Evolutionary conservation across 2,329 filamentous ascomycete species (phyloP).

Genomic region (Neopestalotiopsis sp.): DNA sequence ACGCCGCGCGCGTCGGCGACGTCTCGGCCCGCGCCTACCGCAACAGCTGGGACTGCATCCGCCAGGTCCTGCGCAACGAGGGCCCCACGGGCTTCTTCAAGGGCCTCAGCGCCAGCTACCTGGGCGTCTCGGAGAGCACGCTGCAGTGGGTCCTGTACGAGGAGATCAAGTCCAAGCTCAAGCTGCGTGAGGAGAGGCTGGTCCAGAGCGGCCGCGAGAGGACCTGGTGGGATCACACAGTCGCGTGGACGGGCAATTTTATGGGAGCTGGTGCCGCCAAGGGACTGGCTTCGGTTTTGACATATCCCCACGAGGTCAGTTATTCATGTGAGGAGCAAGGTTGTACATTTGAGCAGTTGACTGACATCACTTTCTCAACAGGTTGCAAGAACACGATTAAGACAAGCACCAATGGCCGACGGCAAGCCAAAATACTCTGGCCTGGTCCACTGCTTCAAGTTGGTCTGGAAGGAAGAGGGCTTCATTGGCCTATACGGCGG

Average conservation of each 20-base stretch:
- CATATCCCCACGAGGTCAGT: conserved; percentile 89
- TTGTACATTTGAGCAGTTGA: neutral
- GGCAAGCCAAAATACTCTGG: conserved; percentile 86
- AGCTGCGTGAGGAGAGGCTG: conserved; percentile 64
- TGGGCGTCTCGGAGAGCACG: conserved; percentile 89
- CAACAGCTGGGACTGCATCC: conserved; percentile 87
- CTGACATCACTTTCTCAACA: conserved; percentile 32
- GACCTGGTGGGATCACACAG: conserved; percentile 73
- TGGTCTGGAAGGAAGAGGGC: conserved; percentile 88
- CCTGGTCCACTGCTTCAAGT: conserved; percentile 84
- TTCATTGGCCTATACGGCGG: conserved; percentile 87
- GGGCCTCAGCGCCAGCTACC: conserved; percentile 87
- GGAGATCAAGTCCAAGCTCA: conserved; percentile 81
- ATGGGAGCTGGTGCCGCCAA: conserved; percentile 84
- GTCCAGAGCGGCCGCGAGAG: conserved; percentile 64
- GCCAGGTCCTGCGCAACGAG: conserved; percentile 80
- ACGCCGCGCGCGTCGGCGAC: conserved; percentile 63
- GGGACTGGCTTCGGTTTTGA: conserved; percentile 79
- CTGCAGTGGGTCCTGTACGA: conserved; percentile 96
- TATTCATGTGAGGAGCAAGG: neutral
- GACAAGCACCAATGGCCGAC: conserved; percentile 78
- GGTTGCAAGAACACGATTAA: conserved; percentile 82
- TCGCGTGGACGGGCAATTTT: conserved; percentile 80
- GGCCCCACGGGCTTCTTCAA: conserved; percentile 85
- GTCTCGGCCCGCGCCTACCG: conserved; percentile 71